Evolutionary conservation across 148 eudicot genomes (phyloP), one percentile per base, ranked within the genome.

Genomic region (Persicaria maculosa): DNA sequence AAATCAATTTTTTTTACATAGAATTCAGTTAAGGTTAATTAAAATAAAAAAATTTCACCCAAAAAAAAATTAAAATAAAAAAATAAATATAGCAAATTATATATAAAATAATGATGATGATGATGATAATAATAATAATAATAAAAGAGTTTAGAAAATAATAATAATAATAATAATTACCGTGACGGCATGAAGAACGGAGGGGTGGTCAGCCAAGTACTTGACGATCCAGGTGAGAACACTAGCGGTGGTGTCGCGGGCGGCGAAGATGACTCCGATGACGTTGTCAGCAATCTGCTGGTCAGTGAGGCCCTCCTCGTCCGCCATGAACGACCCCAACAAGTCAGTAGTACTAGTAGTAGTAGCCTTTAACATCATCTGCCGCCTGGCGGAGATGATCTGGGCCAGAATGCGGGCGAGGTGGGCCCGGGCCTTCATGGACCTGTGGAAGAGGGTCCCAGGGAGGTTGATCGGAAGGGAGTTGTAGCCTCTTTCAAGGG

Each of bases 251-350:
- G 99, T 95, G 74, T 95, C 99, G 1, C 99, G 81, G 17, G 99
- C 97, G 4, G 98, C 98, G 62, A 95, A 95, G 16, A 95, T 90
- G 22, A 92, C 96, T 50, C 98, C 99, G 12, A 95, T 92, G n/a
- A 92, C 84, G 79, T 95, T 95, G 68, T 95, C 99, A 20, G 96
- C 93, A 20, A 95, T 92, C 75, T 95, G 99, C 72, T 92, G 86
- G 44, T 95, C 99, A 0, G 87, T 88, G 58, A 95, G 88, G 9
- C 85, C 84, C 83, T 88, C 93, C 74, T 86, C 82, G 68, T 90
- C 91, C 19, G 77, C 89, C 97, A 95, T 90, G 72, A 95, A 90
- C 14, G 99, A 92, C 8, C 87, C 88, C 45, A 95, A 71, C 70
- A 95, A 81, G 80, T 92, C 99, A 14, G 8, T 19, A 3, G 36